Conservation (phyloP, 176 grass and related monocot species). For the Pontederia paniculata region DNA sequence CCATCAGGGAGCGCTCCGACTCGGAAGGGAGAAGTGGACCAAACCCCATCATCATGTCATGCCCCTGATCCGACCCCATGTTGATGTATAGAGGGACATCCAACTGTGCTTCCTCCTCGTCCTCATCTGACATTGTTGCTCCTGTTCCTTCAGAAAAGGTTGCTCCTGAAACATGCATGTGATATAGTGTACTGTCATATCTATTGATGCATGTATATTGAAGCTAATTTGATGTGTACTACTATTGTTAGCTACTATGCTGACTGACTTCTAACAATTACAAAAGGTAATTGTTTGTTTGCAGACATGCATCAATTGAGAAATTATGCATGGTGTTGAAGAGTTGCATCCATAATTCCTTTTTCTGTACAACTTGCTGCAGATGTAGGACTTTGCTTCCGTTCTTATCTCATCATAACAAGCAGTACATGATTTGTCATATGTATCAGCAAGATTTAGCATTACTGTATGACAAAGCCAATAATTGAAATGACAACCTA, state of each 20-base stretch:
- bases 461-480: too few relatives aligned
- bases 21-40: conserved; percentile 83
- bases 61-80: conserved; percentile 35
- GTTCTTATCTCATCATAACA: too few relatives aligned
- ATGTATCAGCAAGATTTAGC: too few relatives aligned
- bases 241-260: background rate
- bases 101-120: conserved; percentile 70
- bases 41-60: conserved; percentile 85
- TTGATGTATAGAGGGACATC: conserved; percentile 40
- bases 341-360: too few relatives aligned
- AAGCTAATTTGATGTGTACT: background rate
- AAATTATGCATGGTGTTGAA: too few relatives aligned
- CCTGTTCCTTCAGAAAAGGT: conserved; percentile 64
- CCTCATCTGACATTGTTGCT: conserved; percentile 84
- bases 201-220: background rate
- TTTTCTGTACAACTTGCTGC: too few relatives aligned
- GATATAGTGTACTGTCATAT: background rate
- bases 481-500: too few relatives aligned
- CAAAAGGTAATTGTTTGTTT: too few relatives aligned
- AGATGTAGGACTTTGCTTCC: too few relatives aligned
- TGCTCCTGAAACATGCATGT: conserved; percentile 31
- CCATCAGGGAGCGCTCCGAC: conserved; percentile 89
- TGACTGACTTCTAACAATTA: background rate
- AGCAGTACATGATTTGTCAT: too few relatives aligned
- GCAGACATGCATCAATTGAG: too few relatives aligned